A percentile compares a stretch with the other conserved stretches of the same genome.
Conservation (phyloP, 768 basidiomycete genomes). For the Tulasnella sp. region DNA sequence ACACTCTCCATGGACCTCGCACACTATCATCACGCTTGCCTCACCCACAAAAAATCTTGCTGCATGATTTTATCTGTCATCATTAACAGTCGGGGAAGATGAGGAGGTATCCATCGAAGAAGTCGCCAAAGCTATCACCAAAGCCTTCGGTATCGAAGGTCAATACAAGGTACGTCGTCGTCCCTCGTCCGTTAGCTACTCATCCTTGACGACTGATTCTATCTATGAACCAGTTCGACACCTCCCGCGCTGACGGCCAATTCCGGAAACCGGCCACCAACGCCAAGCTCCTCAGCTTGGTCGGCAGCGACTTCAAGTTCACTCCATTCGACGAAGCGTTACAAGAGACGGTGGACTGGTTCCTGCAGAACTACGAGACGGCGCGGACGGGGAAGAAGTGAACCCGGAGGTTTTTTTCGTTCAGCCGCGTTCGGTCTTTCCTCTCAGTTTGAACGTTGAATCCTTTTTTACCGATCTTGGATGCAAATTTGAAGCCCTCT, state of each 20-base stretch:
- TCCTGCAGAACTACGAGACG: slow-evolving; percentile 75
- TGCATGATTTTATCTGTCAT: slow-evolving; percentile 8
- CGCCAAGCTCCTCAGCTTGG: slow-evolving; percentile 74
- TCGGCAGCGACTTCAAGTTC: slow-evolving; percentile 74
- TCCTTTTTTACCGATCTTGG: slow-evolving; percentile 72
- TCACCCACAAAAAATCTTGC: neutral
- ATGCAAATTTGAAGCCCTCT: slow-evolving; percentile 48
- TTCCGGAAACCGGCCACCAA: slow-evolving; percentile 85
- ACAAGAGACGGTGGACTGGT: slow-evolving; percentile 81
- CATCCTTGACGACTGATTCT: neutral
- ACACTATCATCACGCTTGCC: too few relatives aligned
- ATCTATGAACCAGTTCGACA: slow-evolving; percentile 26
- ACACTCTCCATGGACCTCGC: too few relatives aligned
- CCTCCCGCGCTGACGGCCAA: slow-evolving; percentile 60
- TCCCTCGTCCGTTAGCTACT: neutral
- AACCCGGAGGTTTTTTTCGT: neutral
- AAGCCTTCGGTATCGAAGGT: slow-evolving; percentile 76
- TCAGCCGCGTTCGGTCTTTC: too few relatives aligned
- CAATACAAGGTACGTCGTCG: slow-evolving; percentile 62
- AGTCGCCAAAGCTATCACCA: slow-evolving; percentile 89
- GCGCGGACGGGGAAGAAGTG: slow-evolving; percentile 60
- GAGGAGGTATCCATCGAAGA: slow-evolving; percentile 93
- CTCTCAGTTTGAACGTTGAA: neutral
- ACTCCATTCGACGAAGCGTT: slow-evolving; percentile 91
- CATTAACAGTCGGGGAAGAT: slow-evolving; percentile 74